Evolutionary conservation across 768 basidiomycete genomes (phyloP).

Genomic region (Porpolomopsis calyptriformis): DNA sequence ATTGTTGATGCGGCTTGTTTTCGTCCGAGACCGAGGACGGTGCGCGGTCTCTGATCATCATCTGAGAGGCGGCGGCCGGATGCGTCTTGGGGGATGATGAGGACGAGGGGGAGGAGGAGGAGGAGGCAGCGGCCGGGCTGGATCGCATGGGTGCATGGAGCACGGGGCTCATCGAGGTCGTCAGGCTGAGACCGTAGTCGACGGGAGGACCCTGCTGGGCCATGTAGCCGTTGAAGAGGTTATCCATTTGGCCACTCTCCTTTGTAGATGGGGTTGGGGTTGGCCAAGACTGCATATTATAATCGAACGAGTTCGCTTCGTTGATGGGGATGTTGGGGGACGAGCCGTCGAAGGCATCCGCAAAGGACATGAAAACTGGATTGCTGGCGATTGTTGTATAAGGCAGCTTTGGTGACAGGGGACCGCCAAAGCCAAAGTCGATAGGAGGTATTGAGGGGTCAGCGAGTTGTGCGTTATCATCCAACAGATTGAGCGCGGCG

Average conservation of each 20-base stretch:
- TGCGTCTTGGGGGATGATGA: constrained; percentile 26
- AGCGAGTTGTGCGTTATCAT: constrained; percentile 46
- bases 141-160: constrained; percentile 26
- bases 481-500: constrained; percentile 49
- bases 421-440: constrained; percentile 46
- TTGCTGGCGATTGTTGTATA: constrained; percentile 79
- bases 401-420: constrained; percentile 33
- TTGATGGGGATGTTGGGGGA: constrained; percentile 17
- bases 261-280: constrained; percentile 25
- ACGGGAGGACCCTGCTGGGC: constrained; percentile 22
- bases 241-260: constrained; percentile 32
- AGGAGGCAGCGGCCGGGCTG: constrained; percentile 18
- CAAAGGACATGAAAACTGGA: constrained; percentile 78
- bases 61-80: constrained; percentile 16
- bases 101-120: constrained; percentile 32
- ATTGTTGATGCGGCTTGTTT: constrained; percentile 20
- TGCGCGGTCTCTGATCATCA: background rate
- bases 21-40: constrained; percentile 14
- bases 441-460: constrained; percentile 45
- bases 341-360: constrained; percentile 42
- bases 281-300: constrained; percentile 35
- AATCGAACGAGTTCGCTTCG: constrained; percentile 31
- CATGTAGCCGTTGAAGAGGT: constrained; percentile 27
- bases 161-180: constrained; percentile 45
- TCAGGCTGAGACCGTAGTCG: constrained; percentile 24